A percentile compares a stretch with the other conserved stretches of the same genome.
Conservation (phyloP, 2,329 filamentous ascomycete genomes). For the Ceratocystis colombiana region DNA sequence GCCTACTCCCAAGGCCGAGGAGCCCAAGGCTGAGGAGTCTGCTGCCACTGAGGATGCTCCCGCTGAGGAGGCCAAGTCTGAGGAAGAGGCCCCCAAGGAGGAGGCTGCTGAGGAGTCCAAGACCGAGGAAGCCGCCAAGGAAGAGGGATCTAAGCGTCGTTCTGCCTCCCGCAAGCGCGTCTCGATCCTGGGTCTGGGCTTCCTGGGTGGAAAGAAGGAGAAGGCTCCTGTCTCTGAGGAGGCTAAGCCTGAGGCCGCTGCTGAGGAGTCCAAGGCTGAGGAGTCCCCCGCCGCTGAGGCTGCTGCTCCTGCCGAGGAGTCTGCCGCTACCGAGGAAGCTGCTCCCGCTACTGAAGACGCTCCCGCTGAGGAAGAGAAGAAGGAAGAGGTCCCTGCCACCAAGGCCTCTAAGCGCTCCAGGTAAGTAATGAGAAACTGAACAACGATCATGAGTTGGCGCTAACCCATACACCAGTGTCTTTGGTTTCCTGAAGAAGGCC, state of each 20-base stretch:
- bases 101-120: constrained; percentile 32
- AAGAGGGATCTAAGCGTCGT: constrained; percentile 45
- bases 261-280: constrained; percentile 32
- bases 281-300: constrained; percentile 35
- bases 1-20: constrained; percentile 37
- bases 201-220: constrained; percentile 47
- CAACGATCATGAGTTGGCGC: neutral
- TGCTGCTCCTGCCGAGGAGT: constrained; percentile 39
- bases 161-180: constrained; percentile 56
- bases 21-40: constrained; percentile 36
- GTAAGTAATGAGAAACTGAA: constrained; percentile 19
- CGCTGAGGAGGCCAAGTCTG: constrained; percentile 31
- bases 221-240: constrained; percentile 31
- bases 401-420: constrained; percentile 41
- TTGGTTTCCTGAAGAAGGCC: constrained; percentile 47
- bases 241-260: constrained; percentile 30
- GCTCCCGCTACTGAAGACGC: constrained; percentile 31
- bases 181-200: constrained; percentile 55
- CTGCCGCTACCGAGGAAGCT: constrained; percentile 43
- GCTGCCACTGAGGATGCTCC: constrained; percentile 32
- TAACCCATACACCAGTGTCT: constrained; percentile 36
- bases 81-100: constrained; percentile 30
- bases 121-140: constrained; percentile 33
- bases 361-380: constrained; percentile 32
- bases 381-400: constrained; percentile 41